phyloP scores from a whole-genome alignment of 805 yeast genomes.

The Cyberlindnera mycetangii region DNA sequence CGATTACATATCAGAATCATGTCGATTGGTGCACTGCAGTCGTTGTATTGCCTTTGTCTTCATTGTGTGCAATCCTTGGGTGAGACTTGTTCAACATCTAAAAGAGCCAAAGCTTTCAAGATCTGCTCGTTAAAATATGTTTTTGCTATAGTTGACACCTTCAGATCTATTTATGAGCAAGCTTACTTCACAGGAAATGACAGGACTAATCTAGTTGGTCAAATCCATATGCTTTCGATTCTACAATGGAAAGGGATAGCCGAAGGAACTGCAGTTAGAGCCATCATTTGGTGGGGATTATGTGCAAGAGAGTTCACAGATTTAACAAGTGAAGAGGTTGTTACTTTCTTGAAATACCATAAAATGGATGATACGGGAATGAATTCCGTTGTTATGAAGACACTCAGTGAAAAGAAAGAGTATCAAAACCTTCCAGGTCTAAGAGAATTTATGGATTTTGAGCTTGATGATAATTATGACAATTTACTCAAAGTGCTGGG shows the following conservation, averaged over 20 bases:
- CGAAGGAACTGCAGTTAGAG: not conserved
- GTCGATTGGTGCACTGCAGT: not conserved
- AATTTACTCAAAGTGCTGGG: not conserved
- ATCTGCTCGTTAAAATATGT: not conserved
- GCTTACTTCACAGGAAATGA: not conserved
- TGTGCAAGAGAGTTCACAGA: not conserved
- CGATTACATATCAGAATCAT: not conserved
- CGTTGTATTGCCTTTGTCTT: not conserved
- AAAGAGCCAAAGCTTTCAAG: not conserved
- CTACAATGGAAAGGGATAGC: not conserved
- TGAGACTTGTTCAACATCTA: not conserved
- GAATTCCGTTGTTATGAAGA: not conserved
- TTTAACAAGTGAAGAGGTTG: not conserved
- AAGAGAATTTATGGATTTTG: constrained; percentile 1
- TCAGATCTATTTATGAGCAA: not conserved
- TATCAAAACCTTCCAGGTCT: not conserved
- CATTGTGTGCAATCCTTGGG: not conserved
- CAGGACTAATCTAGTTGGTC: not conserved
- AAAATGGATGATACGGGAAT: constrained; percentile 2
- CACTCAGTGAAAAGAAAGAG: not conserved
- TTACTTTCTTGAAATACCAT: not conserved
- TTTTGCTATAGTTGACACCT: not conserved
- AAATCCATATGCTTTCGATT: not conserved
- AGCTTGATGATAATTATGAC: constrained; percentile 4
- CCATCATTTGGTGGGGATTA: not conserved